Evolutionary conservation across 345 rosid genomes (phyloP), one percentile per base, ranked within the genome.

Genomic region (Barbarea vulgaris): DNA sequence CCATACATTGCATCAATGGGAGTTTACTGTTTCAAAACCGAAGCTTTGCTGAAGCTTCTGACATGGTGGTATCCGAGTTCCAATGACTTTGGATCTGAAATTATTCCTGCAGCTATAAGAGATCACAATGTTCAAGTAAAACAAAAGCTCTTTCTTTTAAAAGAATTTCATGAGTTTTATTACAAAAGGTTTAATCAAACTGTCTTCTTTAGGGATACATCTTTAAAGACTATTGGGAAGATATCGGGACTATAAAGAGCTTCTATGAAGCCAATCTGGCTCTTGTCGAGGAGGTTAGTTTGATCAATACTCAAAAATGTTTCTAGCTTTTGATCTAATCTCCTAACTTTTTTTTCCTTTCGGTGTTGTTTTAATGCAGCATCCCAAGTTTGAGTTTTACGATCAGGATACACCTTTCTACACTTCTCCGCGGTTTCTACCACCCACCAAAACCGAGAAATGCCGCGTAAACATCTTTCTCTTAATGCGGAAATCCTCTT

Each of bases 1-100:
- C 96, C 97, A 14, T 91, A 87, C 63, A 84, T 90, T 54, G 98
- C 98, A 69, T 91, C 98, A 18, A 94, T 94, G 98, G 98, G 96
- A 80, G 91, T 94, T 48, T 91, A 94, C 41, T 79, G 90, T 54
- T 91, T 94, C 77, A 88, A 83, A 84, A 94, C 93, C 0, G 93
- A 86, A 58, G 64, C 82, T n/a, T 64, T 94, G 61, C 77, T 91
- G 46, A 87, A 89, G 64, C 90, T 91, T 75, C 79, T 94, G 76
- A 91, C 85, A 69, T 72, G 85, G 87, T 82, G 84, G 63, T 94
- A 79, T 82, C 98, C 97, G 30, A 85, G 89, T 60, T 80, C 91
- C 65, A 85, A 94, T 80, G 96, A 91, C 86, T 94, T 94, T 62
- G 98, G 97, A 27, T 94, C 98, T 63, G 97, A 94, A 73, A 83